Percentiles rank a stretch among this genome's conserved stretches.
These are phyloP conservation scores for Alternaria triticimaculans DNA, from an alignment of 2,329 filamentous ascomycete species.

Conservation along the genomic window DNA sequence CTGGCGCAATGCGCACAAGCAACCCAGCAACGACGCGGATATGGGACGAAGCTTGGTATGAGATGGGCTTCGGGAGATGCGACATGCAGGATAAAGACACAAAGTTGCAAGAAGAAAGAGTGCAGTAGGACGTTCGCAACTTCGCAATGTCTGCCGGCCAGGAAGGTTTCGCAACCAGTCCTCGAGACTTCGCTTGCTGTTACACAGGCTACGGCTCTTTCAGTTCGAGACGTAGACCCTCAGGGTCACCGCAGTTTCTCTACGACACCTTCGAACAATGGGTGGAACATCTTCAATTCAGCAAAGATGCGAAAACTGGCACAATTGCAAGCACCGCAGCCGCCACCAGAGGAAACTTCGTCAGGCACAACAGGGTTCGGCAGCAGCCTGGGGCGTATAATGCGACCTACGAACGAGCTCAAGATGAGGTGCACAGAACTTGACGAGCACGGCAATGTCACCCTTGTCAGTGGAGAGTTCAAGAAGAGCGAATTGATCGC, in stretches of 20 bases:
- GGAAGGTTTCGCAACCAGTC: not conserved
- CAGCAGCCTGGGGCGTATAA: constrained; percentile 67
- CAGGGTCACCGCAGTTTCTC: constrained; percentile 11
- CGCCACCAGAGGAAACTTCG: constrained; percentile 63
- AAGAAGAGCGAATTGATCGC: constrained; percentile 97
- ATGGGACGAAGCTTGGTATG: constrained; percentile 12
- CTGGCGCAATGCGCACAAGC: constrained; percentile 30
- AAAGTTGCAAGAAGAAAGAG: not conserved
- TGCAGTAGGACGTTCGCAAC: constrained; percentile 7
- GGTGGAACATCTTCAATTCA: constrained; percentile 35
- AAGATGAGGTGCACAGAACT: constrained; percentile 93
- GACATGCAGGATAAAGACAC: constrained; percentile 2
- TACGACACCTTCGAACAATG: constrained; percentile 14
- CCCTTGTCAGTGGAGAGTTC: constrained; percentile 92
- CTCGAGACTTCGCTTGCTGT: constrained; percentile 1
- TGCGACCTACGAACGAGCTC: constrained; percentile 83
- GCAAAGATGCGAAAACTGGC: constrained; percentile 47
- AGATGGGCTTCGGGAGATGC: not conserved
- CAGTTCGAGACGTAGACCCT: not conserved
- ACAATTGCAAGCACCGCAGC: constrained; percentile 65
- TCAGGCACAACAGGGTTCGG: constrained; percentile 48
- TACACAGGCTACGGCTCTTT: not conserved
- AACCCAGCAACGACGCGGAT: constrained; percentile 25
- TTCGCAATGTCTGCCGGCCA: constrained; percentile 5
- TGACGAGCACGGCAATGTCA: constrained; percentile 89